Evolutionary conservation across 2,329 filamentous ascomycete species (phyloP), one percentile per base, ranked within the genome.

Genomic region (Scedosporium boydii): DNA sequence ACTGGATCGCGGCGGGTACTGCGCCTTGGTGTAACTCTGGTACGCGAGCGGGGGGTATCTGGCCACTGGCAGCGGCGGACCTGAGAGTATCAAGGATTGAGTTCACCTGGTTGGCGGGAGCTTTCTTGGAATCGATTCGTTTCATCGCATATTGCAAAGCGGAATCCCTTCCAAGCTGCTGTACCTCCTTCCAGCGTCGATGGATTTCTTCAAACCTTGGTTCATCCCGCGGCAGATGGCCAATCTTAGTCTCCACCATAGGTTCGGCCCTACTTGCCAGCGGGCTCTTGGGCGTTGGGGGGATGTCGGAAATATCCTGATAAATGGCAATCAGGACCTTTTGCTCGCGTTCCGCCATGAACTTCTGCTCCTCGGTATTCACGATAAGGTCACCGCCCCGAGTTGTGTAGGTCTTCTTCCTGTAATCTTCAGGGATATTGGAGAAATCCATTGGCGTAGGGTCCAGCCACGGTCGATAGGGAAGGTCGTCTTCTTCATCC

Each of bases 311-410:
- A 1, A 74, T 68, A 58, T 80, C 78, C 1, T 79, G 78, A 67
- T 87, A 87, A 55, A 85, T 75, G n/a, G 76, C 82, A 80, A 88
- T 85, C 41, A 88, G 76, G 67, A 86, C 84, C 10, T 77, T 77
- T 57, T 79, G 80, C 68, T 87, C 85, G 27, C 84, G 81, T 57
- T 82, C 78, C 6, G 77, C 76, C 70, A 86, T 86, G 26, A 74
- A 70, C 64, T 79, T 77, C 66, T 85, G 82, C 70, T 87, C 82
- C 0, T 80, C 75, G 0, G 84, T 87, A 18, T 76, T 73, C 41
- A 87, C 79, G 0, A 72, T 69, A 27, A 80, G 72, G 4, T 73
- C 69, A 27, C 86, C 85, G 14, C 83, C 84, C 55, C 83, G 77
- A 4, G 81, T 85, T 34, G 76, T 73, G 66, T 77, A 87, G 44